These are phyloP conservation scores for Chamaenerion angustifolium DNA, from an alignment of 345 rosid genomes.

Conservation along the genomic window DNA sequence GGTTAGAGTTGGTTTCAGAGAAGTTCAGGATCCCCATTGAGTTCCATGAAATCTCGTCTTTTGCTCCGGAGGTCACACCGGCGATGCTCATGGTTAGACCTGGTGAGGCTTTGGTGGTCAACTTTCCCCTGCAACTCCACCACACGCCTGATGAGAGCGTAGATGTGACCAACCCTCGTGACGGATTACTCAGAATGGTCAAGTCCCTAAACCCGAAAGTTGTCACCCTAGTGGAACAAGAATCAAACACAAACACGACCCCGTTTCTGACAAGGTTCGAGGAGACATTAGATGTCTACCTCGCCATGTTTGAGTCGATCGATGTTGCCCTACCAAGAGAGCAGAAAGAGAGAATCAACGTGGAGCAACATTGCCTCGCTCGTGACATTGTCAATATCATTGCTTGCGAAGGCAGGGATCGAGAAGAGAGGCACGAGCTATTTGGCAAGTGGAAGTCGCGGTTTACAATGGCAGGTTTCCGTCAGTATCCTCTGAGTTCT, in stretches of 20 bases:
- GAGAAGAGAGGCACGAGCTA: slow-evolving; percentile 66
- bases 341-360: slow-evolving; percentile 39
- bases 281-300: slow-evolving; percentile 47
- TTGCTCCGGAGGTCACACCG: slow-evolving; percentile 31
- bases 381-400: slow-evolving; percentile 59
- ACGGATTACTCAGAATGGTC: slow-evolving; percentile 52
- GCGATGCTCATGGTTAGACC: slow-evolving; percentile 50
- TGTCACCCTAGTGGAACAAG: slow-evolving; percentile 56
- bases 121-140: slow-evolving; percentile 62
- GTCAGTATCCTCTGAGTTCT: slow-evolving; percentile 36
- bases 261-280: slow-evolving; percentile 46
- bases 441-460: slow-evolving; percentile 71
- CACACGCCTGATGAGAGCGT: slow-evolving; percentile 74
- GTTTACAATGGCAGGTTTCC: slow-evolving; percentile 66
- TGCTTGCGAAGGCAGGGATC: slow-evolving; percentile 60
- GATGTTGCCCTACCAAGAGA: slow-evolving; percentile 44
- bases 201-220: slow-evolving; percentile 57
- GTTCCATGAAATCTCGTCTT: slow-evolving; percentile 45
- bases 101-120: slow-evolving; percentile 53
- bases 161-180: slow-evolving; percentile 55
- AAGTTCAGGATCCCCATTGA: slow-evolving; percentile 44
- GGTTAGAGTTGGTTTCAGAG: slow-evolving; percentile 34
- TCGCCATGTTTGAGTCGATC: slow-evolving; percentile 62
- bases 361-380: slow-evolving; percentile 66
- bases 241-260: slow-evolving; percentile 65